phyloP scores from a whole-genome alignment of 805 yeast genomes.

The Scheffersomyces stipitis region DNA sequence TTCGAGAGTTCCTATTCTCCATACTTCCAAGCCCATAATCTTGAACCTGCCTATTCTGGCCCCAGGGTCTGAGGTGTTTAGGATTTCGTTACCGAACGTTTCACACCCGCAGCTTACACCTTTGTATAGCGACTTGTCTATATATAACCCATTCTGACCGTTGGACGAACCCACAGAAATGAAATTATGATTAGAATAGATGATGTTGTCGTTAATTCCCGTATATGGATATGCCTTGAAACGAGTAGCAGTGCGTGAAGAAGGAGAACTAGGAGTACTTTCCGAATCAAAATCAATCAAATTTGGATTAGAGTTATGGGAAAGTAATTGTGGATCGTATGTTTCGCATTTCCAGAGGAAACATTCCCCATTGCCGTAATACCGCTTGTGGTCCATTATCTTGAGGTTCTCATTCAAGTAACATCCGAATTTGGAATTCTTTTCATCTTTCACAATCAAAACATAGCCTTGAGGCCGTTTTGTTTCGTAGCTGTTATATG shows the following conservation, averaged over 20 bases:
- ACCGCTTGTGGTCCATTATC: constrained; percentile 70
- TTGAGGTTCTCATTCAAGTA: constrained; percentile 71
- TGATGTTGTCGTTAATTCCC: constrained; percentile 80
- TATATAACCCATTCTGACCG: constrained; percentile 90
- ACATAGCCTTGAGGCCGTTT: constrained; percentile 65
- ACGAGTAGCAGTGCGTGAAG: constrained; percentile 21
- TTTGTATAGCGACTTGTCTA: constrained; percentile 66
- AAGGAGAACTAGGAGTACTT: not conserved
- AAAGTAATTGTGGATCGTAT: constrained; percentile 13
- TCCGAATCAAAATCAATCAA: not conserved
- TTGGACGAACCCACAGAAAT: constrained; percentile 89
- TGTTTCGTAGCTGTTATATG: constrained; percentile 12
- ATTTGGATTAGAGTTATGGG: not conserved
- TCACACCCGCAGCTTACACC: constrained; percentile 80
- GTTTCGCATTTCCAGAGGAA: constrained; percentile 80
- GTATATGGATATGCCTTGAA: constrained; percentile 86
- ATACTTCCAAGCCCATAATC: constrained; percentile 76
- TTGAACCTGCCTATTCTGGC: constrained; percentile 60
- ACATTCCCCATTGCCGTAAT: constrained; percentile 94
- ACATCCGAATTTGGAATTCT: constrained; percentile 71
- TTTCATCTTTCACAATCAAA: constrained; percentile 64
- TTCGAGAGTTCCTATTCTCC: constrained; percentile 62
- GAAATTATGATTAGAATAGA: constrained; percentile 75
- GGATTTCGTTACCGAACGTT: constrained; percentile 87
- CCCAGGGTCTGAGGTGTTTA: constrained; percentile 31